Conservation (phyloP, 2,329 filamentous ascomycete species). For the Apiospora rasikravindrae region DNA sequence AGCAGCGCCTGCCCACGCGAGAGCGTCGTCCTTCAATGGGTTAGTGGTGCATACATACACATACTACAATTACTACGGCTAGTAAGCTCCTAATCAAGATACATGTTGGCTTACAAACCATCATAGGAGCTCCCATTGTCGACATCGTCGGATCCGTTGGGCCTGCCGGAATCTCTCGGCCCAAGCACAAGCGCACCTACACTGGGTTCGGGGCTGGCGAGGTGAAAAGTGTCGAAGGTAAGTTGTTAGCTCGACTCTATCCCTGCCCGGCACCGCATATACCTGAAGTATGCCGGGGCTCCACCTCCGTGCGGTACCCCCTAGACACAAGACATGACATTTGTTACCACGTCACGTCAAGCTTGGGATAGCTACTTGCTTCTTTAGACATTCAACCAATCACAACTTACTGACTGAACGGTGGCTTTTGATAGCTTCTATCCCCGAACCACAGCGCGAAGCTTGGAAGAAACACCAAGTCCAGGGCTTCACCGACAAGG, state of each 20-base stretch:
- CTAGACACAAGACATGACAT: not conserved
- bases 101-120: not conserved
- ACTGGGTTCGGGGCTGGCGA: conserved; percentile 90
- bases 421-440: conserved; percentile 58
- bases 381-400: not conserved
- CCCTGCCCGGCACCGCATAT: not conserved
- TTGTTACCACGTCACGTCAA: not conserved
- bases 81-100: not conserved
- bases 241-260: conserved; percentile 31
- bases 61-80: not conserved
- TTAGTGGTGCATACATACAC: not conserved
- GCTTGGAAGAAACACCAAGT: conserved; percentile 73
- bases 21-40: conserved; percentile 81
- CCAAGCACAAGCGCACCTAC: conserved; percentile 96
- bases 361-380: not conserved
- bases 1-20: conserved; percentile 55
- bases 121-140: conserved; percentile 72
- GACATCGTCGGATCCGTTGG: conserved; percentile 86
- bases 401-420: not conserved
- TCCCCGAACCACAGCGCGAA: conserved; percentile 86
- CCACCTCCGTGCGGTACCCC: not conserved
- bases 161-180: conserved; percentile 82
- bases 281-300: not conserved
- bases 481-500: conserved; percentile 75
- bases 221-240: conserved; percentile 92